These are phyloP conservation scores for Botrytis cinerea DNA, from an alignment of 2,329 filamentous ascomycete species.

Conservation along the genomic window DNA sequence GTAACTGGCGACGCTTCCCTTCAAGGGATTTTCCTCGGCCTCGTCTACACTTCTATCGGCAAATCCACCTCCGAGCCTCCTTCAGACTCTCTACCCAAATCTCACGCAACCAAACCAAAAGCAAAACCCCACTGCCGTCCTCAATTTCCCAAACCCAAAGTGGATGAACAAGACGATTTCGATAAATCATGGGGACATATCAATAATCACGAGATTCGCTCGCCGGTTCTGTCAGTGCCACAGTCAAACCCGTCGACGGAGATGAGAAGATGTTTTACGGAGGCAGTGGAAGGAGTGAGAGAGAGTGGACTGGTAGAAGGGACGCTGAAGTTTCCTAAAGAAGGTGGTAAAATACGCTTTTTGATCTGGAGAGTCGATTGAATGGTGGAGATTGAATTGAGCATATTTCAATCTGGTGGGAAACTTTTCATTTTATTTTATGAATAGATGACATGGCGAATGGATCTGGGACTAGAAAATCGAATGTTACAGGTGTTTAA, in stretches of 20 bases:
- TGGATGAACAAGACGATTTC: not conserved
- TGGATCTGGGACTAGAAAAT: not conserved
- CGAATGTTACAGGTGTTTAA: not conserved
- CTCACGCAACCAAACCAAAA: not conserved
- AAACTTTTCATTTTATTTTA: not conserved
- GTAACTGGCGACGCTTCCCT: slow-evolving; percentile 11
- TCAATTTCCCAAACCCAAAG: not conserved
- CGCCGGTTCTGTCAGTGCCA: not conserved
- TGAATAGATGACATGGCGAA: not conserved
- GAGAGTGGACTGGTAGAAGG: slow-evolving; percentile 32
- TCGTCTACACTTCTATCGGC: slow-evolving; percentile 7
- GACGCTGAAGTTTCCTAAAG: slow-evolving; percentile 25
- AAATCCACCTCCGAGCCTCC: not conserved
- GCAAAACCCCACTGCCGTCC: not conserved
- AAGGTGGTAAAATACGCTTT: slow-evolving; percentile 32
- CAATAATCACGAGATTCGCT: slow-evolving; percentile 8
- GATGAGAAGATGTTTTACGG: slow-evolving; percentile 25
- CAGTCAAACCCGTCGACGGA: not conserved
- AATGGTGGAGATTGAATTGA: not conserved
- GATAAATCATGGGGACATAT: not conserved
- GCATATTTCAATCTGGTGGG: not conserved
- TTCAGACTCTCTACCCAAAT: not conserved
- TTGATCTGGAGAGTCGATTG: slow-evolving; percentile 37
- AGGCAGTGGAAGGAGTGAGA: slow-evolving; percentile 30
- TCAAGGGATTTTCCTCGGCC: slow-evolving; percentile 21